Conservation (phyloP, 2,329 filamentous ascomycete genomes). For the Fusarium sulawesiense region DNA sequence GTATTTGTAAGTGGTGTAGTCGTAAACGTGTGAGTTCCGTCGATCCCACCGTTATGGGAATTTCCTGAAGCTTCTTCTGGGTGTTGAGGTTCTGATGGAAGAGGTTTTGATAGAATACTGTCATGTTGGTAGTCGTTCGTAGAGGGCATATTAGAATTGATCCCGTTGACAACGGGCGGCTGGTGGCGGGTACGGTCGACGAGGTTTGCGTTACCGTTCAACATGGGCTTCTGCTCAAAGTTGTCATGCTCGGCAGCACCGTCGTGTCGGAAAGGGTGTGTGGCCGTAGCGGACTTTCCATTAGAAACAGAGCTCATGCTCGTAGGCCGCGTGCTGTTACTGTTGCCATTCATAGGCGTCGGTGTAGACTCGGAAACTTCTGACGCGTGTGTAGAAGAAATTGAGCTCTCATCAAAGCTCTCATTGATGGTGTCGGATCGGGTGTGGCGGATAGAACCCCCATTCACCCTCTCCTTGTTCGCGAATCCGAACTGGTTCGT, state of each 20-base stretch:
- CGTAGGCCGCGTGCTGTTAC: conserved; percentile 56
- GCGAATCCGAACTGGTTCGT: conserved; percentile 53
- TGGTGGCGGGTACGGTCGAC: conserved; percentile 47
- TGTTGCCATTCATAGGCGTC: conserved; percentile 58
- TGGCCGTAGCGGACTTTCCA: conserved; percentile 58
- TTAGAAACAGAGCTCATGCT: conserved; percentile 71
- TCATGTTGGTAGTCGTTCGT: conserved; percentile 29
- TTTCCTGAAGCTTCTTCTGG: conserved; percentile 30
- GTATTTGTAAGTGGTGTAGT: conserved; percentile 36
- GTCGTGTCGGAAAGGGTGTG: conserved; percentile 47
- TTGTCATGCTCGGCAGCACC: conserved; percentile 31
- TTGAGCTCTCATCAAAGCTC: conserved; percentile 66
- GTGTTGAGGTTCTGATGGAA: conserved; percentile 37
- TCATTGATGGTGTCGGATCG: conserved; percentile 61
- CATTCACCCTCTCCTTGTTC: conserved; percentile 52
- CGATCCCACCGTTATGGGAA: conserved; percentile 30
- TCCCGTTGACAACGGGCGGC: conserved; percentile 36
- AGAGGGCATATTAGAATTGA: conserved; percentile 15
- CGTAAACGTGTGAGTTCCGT: conserved; percentile 21
- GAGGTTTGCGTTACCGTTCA: conserved; percentile 47
- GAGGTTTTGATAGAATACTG: conserved; percentile 37
- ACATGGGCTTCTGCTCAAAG: conserved; percentile 38
- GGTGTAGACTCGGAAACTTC: conserved; percentile 60
- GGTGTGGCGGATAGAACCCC: conserved; percentile 54
- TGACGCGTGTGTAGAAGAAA: conserved; percentile 65